Base-by-base conservation (phyloP, 2,329 filamentous ascomycete species). In the Macrophomina pseudophaseolina region DNA sequence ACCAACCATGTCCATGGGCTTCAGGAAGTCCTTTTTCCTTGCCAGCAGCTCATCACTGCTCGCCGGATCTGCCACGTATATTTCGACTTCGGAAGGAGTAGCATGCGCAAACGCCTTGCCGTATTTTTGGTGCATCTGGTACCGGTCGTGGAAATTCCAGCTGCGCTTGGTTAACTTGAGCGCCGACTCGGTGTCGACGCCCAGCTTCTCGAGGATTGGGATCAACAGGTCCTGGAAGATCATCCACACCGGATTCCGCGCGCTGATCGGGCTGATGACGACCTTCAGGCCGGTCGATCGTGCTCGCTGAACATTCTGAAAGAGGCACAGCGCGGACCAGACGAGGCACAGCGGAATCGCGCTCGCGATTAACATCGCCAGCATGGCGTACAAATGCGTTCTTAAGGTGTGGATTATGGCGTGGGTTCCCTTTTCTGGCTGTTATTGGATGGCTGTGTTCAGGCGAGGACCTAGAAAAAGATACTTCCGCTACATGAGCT, bases 81-180 rank as follows among this genome's bases (percentile, higher is more conserved):
- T 28, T 48, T 64, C 66, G 30, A 65, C 65, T 2, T 68, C 65
- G 0, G 67, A 67, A 2, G 72, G 71, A 1, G 68, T 65, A 4
- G 65, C 69, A 23, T 71, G 33, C 3, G 68, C 65, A 28, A 73
- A 71, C 0, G 53, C 66, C 18, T 69, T 64, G 40, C 70, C 71
- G 12, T 68, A 46, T 16, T 71, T 67, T 5, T 44, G 33, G 48
- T 72, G 70, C 2, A 69, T 58, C 4, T 30, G 40, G 18, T 44
- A 64, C 16, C 71, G 71, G 3, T 69, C 71, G 38, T 51, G 64
- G 33, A 52, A 49, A 52, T 71, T 69, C 63, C 69, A 69, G 35
- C 68, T 48, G 4, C 44, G 30, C 44, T 49, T 49, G 16, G n/a
- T 28, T 16, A 62, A 23, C 44, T 23, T 35, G 9, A 49, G 11